Conservation (phyloP, 805 yeast species). For the Ogataea neopini region DNA sequence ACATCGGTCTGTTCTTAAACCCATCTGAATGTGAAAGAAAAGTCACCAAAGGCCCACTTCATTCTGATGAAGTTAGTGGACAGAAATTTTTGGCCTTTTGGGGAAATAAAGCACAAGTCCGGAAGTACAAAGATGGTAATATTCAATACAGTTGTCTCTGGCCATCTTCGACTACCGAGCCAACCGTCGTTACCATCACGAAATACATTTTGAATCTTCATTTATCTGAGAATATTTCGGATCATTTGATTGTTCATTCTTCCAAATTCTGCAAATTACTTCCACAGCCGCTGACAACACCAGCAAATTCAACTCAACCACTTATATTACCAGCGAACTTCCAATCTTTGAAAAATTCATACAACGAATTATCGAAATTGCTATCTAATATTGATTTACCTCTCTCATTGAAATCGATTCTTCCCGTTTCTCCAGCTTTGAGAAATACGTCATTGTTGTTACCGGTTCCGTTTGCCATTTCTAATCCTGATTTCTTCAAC, state of each 20-base stretch:
- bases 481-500: conserved; percentile 77
- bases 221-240: conserved; percentile 44
- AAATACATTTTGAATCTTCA: conserved; percentile 66
- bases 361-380: conserved; percentile 51
- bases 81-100: conserved; percentile 77
- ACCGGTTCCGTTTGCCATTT: conserved; percentile 80
- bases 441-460: conserved; percentile 73
- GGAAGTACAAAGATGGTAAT: conserved; percentile 91
- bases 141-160: conserved; percentile 91
- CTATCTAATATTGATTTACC: conserved; percentile 61
- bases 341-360: conserved; percentile 47
- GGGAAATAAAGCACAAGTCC: conserved; percentile 82
- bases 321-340: conserved; percentile 42
- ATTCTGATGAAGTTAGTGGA: conserved; percentile 57
- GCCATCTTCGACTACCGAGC: conserved; percentile 57
- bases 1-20: conserved; percentile 68
- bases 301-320: conserved; percentile 54
- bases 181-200: conserved; percentile 65
- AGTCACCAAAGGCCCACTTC: conserved; percentile 83
- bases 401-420: conserved; percentile 64
- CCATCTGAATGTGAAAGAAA: conserved; percentile 74
- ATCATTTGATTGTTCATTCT: conserved; percentile 40
- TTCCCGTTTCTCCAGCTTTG: conserved; percentile 73
- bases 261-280: conserved; percentile 49
- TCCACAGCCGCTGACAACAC: conserved; percentile 62